Evolutionary conservation across 257 asterid species (phyloP).

Genomic region (Scutellaria minor): DNA sequence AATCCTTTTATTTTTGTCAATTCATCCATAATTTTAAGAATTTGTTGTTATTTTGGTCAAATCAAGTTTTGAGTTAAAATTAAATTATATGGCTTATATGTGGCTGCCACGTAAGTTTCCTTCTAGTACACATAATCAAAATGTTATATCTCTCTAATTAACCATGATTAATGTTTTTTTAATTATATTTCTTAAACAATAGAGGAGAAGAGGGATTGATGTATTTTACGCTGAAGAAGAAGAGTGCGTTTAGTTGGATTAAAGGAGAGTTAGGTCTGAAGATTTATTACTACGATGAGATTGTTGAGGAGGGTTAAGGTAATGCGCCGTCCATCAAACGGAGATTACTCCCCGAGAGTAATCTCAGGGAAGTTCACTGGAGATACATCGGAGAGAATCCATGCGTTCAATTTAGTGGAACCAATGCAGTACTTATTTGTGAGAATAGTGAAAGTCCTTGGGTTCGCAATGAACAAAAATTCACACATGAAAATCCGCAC

Average conservation of each 20-base stretch:
- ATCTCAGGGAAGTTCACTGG: constrained; percentile 59
- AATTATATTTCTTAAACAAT: too few relatives aligned
- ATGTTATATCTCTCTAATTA: too few relatives aligned
- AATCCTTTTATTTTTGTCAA: too few relatives aligned
- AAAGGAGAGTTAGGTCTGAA: constrained; percentile 86
- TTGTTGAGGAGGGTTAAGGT: constrained; percentile 53
- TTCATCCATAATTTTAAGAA: too few relatives aligned
- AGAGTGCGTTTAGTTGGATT: constrained; percentile 85
- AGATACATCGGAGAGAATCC: constrained; percentile 61
- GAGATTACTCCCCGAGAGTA: constrained; percentile 67
- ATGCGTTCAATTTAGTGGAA: constrained; percentile 79
- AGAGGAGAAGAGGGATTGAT: constrained; percentile 88
- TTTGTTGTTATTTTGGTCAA: too few relatives aligned
- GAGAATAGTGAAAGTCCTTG: constrained; percentile 77
- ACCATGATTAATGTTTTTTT: too few relatives aligned
- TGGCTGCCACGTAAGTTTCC: too few relatives aligned
- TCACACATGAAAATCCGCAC: constrained; percentile 68
- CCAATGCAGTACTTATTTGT: constrained; percentile 86
- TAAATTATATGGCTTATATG: too few relatives aligned
- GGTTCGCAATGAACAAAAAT: constrained; percentile 55
- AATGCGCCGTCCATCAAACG: constrained; percentile 50
- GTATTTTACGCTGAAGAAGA: constrained; percentile 73
- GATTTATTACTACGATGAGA: constrained; percentile 84
- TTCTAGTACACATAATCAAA: too few relatives aligned
- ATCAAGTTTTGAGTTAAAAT: too few relatives aligned